Percentiles rank a stretch among this genome's conserved stretches.
phyloP scores from a whole-genome alignment of 352 stramenopile species.

The Globisporangium solare region DNA sequence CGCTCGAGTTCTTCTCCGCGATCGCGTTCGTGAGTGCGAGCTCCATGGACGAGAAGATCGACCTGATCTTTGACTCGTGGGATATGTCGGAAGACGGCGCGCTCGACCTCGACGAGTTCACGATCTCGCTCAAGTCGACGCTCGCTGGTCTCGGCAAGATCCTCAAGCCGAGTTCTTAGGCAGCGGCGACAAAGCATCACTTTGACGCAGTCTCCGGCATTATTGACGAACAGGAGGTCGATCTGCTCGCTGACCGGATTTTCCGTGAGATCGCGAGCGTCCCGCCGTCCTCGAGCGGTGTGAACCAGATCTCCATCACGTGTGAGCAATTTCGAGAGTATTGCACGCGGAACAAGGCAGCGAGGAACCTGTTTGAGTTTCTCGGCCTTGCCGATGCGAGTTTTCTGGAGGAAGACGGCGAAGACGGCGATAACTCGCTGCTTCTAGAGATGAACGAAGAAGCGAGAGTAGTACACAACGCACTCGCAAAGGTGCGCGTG shows the following conservation, averaged over 20 bases:
- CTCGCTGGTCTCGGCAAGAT: slow-evolving; percentile 66
- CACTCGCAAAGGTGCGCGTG: slow-evolving; percentile 4
- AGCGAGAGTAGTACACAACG: slow-evolving; percentile 9
- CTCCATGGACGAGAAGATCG: slow-evolving; percentile 71
- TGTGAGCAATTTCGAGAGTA: slow-evolving; percentile 79
- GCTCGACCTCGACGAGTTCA: slow-evolving; percentile 79
- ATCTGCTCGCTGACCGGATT: slow-evolving; percentile 46
- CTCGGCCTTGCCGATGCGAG: slow-evolving; percentile 44
- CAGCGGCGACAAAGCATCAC: slow-evolving; percentile 2
- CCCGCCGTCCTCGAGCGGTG: slow-evolving; percentile 12
- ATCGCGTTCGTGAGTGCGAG: slow-evolving; percentile 62
- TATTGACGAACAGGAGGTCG: slow-evolving; percentile 61
- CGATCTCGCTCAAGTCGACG: slow-evolving; percentile 86
- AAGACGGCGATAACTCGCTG: slow-evolving; percentile 7
- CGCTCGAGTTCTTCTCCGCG: slow-evolving; percentile 72
- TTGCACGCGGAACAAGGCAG: slow-evolving; percentile 57
- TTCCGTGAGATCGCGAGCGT: slow-evolving; percentile 70
- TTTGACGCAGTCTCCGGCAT: background rate
- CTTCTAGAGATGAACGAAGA: slow-evolving; percentile 2
- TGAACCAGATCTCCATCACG: slow-evolving; percentile 43
- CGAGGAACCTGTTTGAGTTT: slow-evolving; percentile 53
- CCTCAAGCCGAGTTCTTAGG: slow-evolving; percentile 23
- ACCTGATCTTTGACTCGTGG: slow-evolving; percentile 83
- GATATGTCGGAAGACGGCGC: slow-evolving; percentile 82
- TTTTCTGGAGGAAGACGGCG: slow-evolving; percentile 7